Evolutionary conservation across 345 rosid genomes (phyloP).

Genomic region (Passiflora organensis): DNA sequence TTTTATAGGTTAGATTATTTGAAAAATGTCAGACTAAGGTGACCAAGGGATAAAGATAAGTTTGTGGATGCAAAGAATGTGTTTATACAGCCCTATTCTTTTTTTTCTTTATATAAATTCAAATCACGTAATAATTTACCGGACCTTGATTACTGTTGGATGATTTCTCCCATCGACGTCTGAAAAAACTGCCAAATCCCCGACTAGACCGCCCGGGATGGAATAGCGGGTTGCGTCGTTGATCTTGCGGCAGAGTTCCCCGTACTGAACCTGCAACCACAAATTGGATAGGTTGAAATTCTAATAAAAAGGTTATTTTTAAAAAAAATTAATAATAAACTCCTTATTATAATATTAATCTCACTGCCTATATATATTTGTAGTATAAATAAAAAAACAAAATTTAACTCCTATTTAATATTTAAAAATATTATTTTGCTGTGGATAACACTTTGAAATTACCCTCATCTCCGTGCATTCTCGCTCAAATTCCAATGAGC

Average conservation of each 20-base stretch:
- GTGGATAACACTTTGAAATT: background rate
- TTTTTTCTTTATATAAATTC: no score
- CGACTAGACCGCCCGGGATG: slow-evolving; percentile 14
- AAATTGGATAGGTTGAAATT: no score
- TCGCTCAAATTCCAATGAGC: slow-evolving; percentile 35
- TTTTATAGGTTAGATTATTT: no score
- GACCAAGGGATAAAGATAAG: no score
- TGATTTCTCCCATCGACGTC: slow-evolving; percentile 36
- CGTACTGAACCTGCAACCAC: slow-evolving; percentile 42
- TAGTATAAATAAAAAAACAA: no score
- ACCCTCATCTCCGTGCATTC: slow-evolving; percentile 52
- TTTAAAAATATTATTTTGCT: no score
- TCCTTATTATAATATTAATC: no score
- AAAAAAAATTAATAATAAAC: background rate
- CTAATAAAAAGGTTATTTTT: background rate
- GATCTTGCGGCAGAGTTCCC: slow-evolving; percentile 35
- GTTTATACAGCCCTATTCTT: no score
- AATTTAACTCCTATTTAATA: no score
- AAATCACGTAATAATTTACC: background rate
- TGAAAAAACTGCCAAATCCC: slow-evolving; percentile 41
- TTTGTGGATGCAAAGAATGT: no score
- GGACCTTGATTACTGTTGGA: slow-evolving; percentile 54
- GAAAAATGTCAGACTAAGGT: no score
- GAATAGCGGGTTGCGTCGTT: slow-evolving; percentile 27
- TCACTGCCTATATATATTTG: no score